Evolutionary conservation across 179 eudicot genomes (phyloP), one percentile per base, ranked within the genome.

Genomic region (Corrigiola litoralis): DNA sequence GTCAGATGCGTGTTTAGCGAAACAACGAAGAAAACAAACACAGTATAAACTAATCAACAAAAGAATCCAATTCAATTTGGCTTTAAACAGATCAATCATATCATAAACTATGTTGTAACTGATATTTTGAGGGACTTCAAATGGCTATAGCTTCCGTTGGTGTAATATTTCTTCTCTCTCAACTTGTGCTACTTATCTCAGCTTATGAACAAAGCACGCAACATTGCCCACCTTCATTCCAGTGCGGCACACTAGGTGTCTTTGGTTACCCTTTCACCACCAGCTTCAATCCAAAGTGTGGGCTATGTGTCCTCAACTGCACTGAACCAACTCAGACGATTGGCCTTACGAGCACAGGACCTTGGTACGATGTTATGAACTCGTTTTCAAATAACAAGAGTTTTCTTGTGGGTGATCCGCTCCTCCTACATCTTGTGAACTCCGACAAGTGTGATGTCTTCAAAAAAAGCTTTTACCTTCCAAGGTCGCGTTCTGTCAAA

Each of bases 231-330:
- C 36, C 78, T 17, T 18, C 66, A 23, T 75, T 75, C 25, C n/a
- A 42, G 10, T 75, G 78, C 36, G 59, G 70, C 33, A 9, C 29
- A 11, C 25, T 69, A 1, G 78, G 78, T 2, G 25, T 17, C 6
- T 27, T 57, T 7, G 37, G 74, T 1, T 75, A 75, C 71, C 78
- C 78, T 32, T 70, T 75, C 36, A 75, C 78, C 28, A 64, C 78
- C 31, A 21, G 3, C 44, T 64, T 44, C 67, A 51, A 66, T 40
- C 78, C 74, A 5, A 13, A 1, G 5, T 75, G 78, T 37, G 78
- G 78, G 4, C 49, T 75, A 8, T 75, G 42, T 60, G 62, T 61
- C 33, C n/a, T 75, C 17, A 69, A 75, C 67, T 75, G 78, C 49
- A 69, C 74, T 16, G 63, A 58, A 14, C 47, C 74, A 1, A 12